Evolutionary conservation across 148 eudicot species (phyloP).

Genomic region (Euryodendron excelsum): DNA sequence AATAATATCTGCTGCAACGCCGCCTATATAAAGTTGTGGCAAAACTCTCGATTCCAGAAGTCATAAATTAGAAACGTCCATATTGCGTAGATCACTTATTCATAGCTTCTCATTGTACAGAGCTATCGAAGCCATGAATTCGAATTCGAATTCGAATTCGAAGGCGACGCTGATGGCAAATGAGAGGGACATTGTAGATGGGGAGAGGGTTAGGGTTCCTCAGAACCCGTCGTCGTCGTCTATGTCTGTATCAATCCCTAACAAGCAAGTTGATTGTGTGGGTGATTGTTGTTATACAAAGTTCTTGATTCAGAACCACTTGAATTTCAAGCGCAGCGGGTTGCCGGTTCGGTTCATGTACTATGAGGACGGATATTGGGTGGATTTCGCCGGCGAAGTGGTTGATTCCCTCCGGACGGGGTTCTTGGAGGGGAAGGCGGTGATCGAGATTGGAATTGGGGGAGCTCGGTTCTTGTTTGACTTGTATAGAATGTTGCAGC

Average conservation of each 20-base stretch:
- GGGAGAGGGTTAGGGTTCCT: not conserved
- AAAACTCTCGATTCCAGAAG: too few relatives aligned
- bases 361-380: slow-evolving; percentile 41
- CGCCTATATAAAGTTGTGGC: too few relatives aligned
- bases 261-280: not conserved
- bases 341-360: slow-evolving; percentile 40
- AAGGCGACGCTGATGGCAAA: slow-evolving; percentile 37
- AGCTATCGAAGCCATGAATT: not conserved
- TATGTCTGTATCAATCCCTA: not conserved
- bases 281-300: not conserved
- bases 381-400: slow-evolving; percentile 27
- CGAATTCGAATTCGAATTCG: slow-evolving; percentile 23
- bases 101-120: not conserved
- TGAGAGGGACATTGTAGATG: slow-evolving; percentile 11
- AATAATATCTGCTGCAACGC: too few relatives aligned
- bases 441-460: slow-evolving; percentile 5
- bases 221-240: not conserved
- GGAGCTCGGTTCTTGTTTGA: not conserved
- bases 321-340: slow-evolving; percentile 40
- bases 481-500: slow-evolving; percentile 19
- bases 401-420: slow-evolving; percentile 22
- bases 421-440: slow-evolving; percentile 32
- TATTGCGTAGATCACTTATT: too few relatives aligned
- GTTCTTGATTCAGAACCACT: slow-evolving; percentile 35
- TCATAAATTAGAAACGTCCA: too few relatives aligned